phyloP scores from a whole-genome alignment of 179 eudicot genomes.

The Beta corolliflora region DNA sequence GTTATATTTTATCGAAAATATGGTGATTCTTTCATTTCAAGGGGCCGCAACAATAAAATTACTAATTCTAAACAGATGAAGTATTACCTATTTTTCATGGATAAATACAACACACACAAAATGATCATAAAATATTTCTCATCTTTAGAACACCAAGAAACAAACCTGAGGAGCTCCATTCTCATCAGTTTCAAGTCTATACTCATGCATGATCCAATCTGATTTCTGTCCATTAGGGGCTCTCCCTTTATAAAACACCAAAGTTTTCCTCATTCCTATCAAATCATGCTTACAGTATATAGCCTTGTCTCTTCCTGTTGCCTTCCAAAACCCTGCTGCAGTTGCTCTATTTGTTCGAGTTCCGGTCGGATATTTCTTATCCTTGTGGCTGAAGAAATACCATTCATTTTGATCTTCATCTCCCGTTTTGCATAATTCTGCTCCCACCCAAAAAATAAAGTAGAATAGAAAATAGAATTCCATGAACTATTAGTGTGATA shows the following conservation, averaged over 20 bases:
- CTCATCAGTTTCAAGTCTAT: slow-evolving; percentile 73
- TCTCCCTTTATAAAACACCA: slow-evolving; percentile 75
- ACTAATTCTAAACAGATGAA: no score
- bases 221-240: slow-evolving; percentile 85
- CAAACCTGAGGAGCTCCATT: slow-evolving; percentile 77
- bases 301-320: slow-evolving; percentile 83
- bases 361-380: slow-evolving; percentile 47
- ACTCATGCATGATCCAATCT: slow-evolving; percentile 86
- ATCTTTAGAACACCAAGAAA: neutral
- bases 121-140: neutral
- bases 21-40: no score
- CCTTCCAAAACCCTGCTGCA: slow-evolving; percentile 82
- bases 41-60: no score
- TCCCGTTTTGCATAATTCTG: slow-evolving; percentile 74
- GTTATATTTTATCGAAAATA: no score
- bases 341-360: slow-evolving; percentile 84
- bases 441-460: neutral
- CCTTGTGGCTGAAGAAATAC: slow-evolving; percentile 86
- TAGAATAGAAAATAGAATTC: no score
- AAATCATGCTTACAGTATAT: slow-evolving; percentile 68
- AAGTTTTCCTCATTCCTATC: slow-evolving; percentile 82
- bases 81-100: no score
- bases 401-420: slow-evolving; percentile 73
- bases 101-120: neutral
- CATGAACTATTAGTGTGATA: neutral